Evolutionary conservation across 2,329 filamentous ascomycete species (phyloP).

Genomic region (Periconia macrospinosa): DNA sequence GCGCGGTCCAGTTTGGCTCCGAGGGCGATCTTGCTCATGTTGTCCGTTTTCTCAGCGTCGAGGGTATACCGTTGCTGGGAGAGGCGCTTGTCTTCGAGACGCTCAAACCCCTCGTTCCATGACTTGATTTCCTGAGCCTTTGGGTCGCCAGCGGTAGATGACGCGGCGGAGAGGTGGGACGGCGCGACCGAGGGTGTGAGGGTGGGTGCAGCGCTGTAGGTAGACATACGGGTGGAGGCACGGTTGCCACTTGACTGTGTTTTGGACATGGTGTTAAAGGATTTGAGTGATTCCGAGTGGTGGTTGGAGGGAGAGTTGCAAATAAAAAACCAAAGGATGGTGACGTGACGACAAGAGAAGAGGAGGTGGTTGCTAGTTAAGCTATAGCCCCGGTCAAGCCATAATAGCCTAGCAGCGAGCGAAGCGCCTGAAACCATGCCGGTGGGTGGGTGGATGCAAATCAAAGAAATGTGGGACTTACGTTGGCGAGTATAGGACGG

Average conservation of each 20-base stretch:
- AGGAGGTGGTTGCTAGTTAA: conserved; percentile 8
- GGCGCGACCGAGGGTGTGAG: conserved; percentile 55
- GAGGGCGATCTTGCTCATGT: conserved; percentile 82
- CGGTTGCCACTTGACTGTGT: conserved; percentile 40
- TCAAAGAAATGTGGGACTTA: conserved; percentile 31
- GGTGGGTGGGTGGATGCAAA: conserved; percentile 9
- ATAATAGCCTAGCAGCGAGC: conserved; percentile 20
- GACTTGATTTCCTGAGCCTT: conserved; percentile 68
- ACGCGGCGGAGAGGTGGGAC: conserved; percentile 42
- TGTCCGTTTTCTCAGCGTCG: conserved; percentile 76
- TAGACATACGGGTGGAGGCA: conserved; percentile 51
- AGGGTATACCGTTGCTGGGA: conserved; percentile 79
- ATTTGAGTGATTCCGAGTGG: conserved; percentile 14
- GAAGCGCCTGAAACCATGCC: conserved; percentile 31
- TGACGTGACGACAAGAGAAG: conserved; percentile 2
- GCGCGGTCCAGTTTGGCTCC: conserved; percentile 90
- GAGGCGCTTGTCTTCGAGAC: conserved; percentile 87
- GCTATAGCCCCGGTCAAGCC: not conserved
- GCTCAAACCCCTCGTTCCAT: conserved; percentile 78
- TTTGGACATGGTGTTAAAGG: conserved; percentile 27
- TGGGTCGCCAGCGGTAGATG: conserved; percentile 45
- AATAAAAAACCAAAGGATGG: conserved; percentile 3
- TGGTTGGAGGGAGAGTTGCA: conserved; percentile 15
- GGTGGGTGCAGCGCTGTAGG: conserved; percentile 54
- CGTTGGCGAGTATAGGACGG: conserved; percentile 45